Percentiles rank a stretch among this genome's conserved stretches.
These are phyloP conservation scores for Talaromyces sp. DNA, from an alignment of 2,329 filamentous ascomycete genomes.

Conservation along the genomic window DNA sequence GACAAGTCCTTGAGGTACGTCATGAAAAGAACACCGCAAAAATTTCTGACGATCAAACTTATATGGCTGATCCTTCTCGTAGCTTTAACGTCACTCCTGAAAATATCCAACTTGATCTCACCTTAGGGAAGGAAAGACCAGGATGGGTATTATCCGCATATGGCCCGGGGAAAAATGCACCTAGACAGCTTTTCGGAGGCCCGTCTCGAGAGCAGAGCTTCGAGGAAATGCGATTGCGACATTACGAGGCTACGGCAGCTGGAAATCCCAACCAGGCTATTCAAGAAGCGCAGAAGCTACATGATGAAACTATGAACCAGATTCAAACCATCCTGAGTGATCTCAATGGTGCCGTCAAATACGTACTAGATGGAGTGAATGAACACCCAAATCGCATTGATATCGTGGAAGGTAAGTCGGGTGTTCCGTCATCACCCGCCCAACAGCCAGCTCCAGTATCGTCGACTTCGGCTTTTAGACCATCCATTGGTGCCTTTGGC, in stretches of 20 bases:
- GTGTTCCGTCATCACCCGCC: constrained; percentile 24
- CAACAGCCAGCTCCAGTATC: constrained; percentile 22
- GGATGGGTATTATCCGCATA: constrained; percentile 86
- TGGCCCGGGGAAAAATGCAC: constrained; percentile 71
- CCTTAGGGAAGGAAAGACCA: constrained; percentile 61
- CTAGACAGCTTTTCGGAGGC: constrained; percentile 80
- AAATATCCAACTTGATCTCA: constrained; percentile 64
- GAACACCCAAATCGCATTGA: constrained; percentile 74
- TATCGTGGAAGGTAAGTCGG: constrained; percentile 34
- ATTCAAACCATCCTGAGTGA: constrained; percentile 69
- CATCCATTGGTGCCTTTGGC: constrained; percentile 25
- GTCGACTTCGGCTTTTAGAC: constrained; percentile 25
- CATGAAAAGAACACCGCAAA: not conserved
- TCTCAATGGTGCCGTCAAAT: constrained; percentile 68
- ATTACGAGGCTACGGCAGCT: constrained; percentile 62
- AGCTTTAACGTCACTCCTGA: constrained; percentile 57
- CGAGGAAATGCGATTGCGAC: constrained; percentile 74
- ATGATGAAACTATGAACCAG: constrained; percentile 64
- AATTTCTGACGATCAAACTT: not conserved
- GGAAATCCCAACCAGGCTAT: constrained; percentile 59
- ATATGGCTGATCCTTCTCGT: constrained; percentile 20
- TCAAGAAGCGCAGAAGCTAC: constrained; percentile 53
- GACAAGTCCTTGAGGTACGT: constrained; percentile 14
- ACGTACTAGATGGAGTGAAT: constrained; percentile 62
- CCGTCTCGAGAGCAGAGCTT: constrained; percentile 76